These are phyloP conservation scores for Rutstroemia sp. DNA, from an alignment of 2,329 filamentous ascomycete genomes.

Conservation along the genomic window DNA sequence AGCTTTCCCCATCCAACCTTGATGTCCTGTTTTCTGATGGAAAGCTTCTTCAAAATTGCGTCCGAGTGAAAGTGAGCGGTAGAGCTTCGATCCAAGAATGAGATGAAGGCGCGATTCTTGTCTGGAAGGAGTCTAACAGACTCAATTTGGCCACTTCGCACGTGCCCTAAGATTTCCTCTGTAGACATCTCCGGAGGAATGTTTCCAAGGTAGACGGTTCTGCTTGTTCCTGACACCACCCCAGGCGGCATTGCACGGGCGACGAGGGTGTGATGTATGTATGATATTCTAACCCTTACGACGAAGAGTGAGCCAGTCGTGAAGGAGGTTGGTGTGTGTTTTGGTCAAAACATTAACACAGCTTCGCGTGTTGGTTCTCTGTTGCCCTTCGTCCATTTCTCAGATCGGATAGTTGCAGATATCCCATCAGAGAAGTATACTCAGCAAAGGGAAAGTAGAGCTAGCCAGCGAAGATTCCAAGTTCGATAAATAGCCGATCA, in stretches of 20 bases:
- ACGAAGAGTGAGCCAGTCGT: too few species aligned
- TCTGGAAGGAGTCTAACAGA: conserved; percentile 92
- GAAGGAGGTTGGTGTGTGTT: too few species aligned
- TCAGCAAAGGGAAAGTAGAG: too few species aligned
- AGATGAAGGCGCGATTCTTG: conserved; percentile 99
- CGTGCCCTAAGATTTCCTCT: conserved; percentile 93
- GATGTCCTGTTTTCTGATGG: conserved; percentile 97
- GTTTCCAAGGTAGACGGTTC: conserved; percentile 95
- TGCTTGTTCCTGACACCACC: conserved; percentile 81
- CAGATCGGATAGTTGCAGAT: too few species aligned
- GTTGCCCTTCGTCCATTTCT: too few species aligned
- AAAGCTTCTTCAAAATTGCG: conserved; percentile 98
- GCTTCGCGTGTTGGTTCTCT: too few species aligned
- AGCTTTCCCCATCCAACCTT: conserved; percentile 99
- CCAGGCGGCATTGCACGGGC: conserved; percentile 71
- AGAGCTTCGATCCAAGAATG: conserved; percentile 94
- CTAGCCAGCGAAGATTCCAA: too few species aligned
- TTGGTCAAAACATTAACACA: too few species aligned
- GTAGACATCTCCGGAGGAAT: conserved; percentile 96
- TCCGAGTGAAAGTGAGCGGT: conserved; percentile 99
- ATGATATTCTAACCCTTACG: too few species aligned
- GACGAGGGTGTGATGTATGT: conserved; percentile 59
- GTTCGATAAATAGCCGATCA: too few species aligned
- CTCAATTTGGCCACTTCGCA: conserved; percentile 95
- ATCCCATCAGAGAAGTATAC: too few species aligned